Evolutionary conservation across 345 rosid species (phyloP), one percentile per base, ranked within the genome.

Genomic region (Citrus cavaleriei): DNA sequence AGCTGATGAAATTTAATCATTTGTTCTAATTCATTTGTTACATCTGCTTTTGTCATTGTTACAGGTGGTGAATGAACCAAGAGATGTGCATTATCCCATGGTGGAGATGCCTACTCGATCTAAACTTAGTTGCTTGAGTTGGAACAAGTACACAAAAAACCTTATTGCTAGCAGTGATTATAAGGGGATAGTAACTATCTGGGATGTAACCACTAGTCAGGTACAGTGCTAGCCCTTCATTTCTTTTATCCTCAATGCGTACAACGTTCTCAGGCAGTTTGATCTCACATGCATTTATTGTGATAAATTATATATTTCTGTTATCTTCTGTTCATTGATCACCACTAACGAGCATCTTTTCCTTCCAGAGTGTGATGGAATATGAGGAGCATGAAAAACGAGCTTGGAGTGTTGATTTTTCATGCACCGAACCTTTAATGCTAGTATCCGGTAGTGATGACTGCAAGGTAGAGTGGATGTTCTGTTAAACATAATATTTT

Each of bases 321-420:
- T 55, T 49, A 25, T 68, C 22, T 77, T 1, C 7, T 38, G 60
- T 54, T 63, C 42, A 25, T 73, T 40, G 37, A 35, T 63, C 40
- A 51, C 25, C 24, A 55, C 30, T 74, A 12, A 42, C 28, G 10
- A n/a, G 34, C 22, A 32, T 24, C 27, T 64, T 66, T 74, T 40
- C 61, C 68, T 49, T 77, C 40, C 87, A 91, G 94, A 86, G 91
- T 77, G 80, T 86, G 69, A 85, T 86, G 92, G 90, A 91, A 82
- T 89, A 87, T 34, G 90, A 91, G 77, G 94, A 91, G 78, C 92
- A 88, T 80, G 90, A 89, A 67, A 86, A 86, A 61, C 88, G 92
- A 72, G 92, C 92, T 54, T 89, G 94, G 92, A 87, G 92, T 74
- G 90, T 91, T 70, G 94, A 89, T 83, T 89, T 91, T 82, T 91